Evolutionary conservation across 164 flowering plant species (phyloP), one percentile per base, ranked within the genome.

Genomic region (Stephania yunnanensis): DNA sequence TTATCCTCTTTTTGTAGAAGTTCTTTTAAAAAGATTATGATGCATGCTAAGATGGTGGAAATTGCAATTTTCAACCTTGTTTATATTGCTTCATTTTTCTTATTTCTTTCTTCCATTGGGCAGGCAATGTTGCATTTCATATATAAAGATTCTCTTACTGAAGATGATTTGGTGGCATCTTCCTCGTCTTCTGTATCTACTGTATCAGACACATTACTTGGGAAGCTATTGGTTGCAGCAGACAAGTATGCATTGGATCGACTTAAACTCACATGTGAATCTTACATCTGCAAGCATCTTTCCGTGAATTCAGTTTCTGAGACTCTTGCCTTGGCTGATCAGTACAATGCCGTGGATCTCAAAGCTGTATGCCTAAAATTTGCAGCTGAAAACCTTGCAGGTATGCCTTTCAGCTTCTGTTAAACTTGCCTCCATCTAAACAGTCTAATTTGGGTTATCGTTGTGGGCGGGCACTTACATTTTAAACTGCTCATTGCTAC

Each of bases 71-170:
- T 11, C 42, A 1, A 36, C 29, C 66, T 1, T 1, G 22, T 61
- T 61, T 61, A n/a, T n/a, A n/a, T 61, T 61, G 66, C 66, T 61
- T 25, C 66, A 15, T 61, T 61, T 15, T 61, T 25, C 66, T 61
- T 10, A 53, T 76, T 29, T 52, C 53, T 42, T 45, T 71, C 19
- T 36, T 77, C 45, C 77, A 15, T 68, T 61, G 46, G 30, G 73
- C 86, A 95, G 99, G 99, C 99, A 44, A 82, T 95, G 85, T 86
- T 95, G 76, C 92, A 93, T 73, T 95, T 88, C 67, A 87, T 95
- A 65, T 95, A 95, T 84, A 83, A 82, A 81, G 99, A 95, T 80
- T 73, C 84, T 67, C 87, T 95, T 65, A 73, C 80, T 7, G 93
- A 88, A 75, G 97, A 95, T 31, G 92, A 83, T 31, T 73, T 84